Evolutionary conservation across 2,329 filamentous ascomycete genomes (phyloP).

Genomic region (Pyrenophora teres): DNA sequence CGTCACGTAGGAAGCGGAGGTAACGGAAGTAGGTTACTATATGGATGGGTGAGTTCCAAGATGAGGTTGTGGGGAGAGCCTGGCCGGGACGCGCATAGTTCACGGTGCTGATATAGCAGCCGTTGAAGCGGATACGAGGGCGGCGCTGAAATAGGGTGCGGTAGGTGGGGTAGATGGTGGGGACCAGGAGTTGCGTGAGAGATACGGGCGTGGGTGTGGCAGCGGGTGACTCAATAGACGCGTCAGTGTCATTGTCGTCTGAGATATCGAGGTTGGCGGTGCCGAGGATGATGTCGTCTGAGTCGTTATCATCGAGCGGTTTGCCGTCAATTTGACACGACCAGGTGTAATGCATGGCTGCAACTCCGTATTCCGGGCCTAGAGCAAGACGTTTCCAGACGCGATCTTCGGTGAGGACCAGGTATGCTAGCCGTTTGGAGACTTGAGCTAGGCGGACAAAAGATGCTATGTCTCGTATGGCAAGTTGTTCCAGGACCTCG

Average conservation of each 20-base stretch:
- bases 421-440: slow-evolving; percentile 84
- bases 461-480: slow-evolving; percentile 73
- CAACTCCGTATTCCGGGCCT: slow-evolving; percentile 75
- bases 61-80: slow-evolving; percentile 68
- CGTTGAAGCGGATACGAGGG: slow-evolving; percentile 89
- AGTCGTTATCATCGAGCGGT: slow-evolving; percentile 45
- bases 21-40: slow-evolving; percentile 99
- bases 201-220: slow-evolving; percentile 17
- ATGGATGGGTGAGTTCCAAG: slow-evolving; percentile 82
- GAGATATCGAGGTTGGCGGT: slow-evolving; percentile 16
- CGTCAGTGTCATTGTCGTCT: slow-evolving; percentile 17
- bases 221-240: slow-evolving; percentile 2
- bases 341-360: slow-evolving; percentile 81
- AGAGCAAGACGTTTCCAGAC: slow-evolving; percentile 83
- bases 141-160: slow-evolving; percentile 77
- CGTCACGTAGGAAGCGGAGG: slow-evolving; percentile 91
- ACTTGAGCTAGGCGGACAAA: slow-evolving; percentile 78
- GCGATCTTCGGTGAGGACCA: slow-evolving; percentile 80
- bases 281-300: slow-evolving; percentile 39
- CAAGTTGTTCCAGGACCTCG: slow-evolving; percentile 75
- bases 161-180: slow-evolving; percentile 48
- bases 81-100: slow-evolving; percentile 90
- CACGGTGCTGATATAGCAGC: slow-evolving; percentile 94
- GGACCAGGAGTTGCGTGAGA: slow-evolving; percentile 42
- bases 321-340: slow-evolving; percentile 63